Base-by-base conservation (phyloP, 352 stramenopile species). In the Vaucheria bursata region DNA sequence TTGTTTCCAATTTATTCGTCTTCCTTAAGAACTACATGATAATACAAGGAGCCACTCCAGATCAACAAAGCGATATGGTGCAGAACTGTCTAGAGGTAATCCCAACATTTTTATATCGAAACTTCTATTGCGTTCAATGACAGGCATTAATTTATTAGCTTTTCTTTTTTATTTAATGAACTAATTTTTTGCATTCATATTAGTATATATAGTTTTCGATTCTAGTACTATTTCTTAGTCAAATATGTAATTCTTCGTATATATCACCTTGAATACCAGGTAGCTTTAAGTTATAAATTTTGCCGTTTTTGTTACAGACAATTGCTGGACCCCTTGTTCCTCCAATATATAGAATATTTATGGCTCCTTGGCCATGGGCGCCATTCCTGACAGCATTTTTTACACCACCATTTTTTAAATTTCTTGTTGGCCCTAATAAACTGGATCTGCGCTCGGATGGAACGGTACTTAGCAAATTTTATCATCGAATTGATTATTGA, bases 361-460 rank as follows among this genome's bases (percentile, higher is more conserved):
- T 84, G 79, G 79, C 79, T 1, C 75, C 75, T 25, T 84, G 79
- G 75, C 77, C 77, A 1, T 84, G 79, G 79, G 69, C 75, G 3
- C 79, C 79, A 35, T 73, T 80, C 6, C 35, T 84, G 0, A 84
- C 75, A 6, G 79, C 79, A 8, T 68, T 85, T 12, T 85, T 85
- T 34, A 85, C 80, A 31, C 80, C 80, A 29, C 53, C 53, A 3
- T 85, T 85, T 39, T 85, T 85, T 59, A 79, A 85, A 72, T 85
- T 85, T 67, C 73, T 85, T 3, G 80, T 85, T 65, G 80, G 80
- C 31, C 80, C 80, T 12, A 85, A 85, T 53, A 75, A 75, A 25
- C 36, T 81, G 32, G 74, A 83, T 75, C 12, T 72, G 0, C 65
- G 80, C 35, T 75, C 71, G 1, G 80, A 85, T 37, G 72, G 71